phyloP scores from a whole-genome alignment of 1,139 yeast genomes.

The Hanseniaspora gamundiae region DNA sequence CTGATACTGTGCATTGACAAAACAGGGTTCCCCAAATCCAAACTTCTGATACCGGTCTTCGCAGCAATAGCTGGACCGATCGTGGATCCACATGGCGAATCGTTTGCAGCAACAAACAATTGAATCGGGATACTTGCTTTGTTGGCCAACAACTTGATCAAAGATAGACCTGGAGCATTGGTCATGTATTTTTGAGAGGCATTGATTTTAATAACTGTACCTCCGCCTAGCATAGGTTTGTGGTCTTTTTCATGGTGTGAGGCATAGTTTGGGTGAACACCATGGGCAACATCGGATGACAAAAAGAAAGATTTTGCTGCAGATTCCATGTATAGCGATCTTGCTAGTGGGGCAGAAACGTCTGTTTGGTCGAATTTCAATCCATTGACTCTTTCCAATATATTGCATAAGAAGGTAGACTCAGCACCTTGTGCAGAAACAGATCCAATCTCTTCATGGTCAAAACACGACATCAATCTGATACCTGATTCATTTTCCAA shows the following conservation, averaged over 20 bases:
- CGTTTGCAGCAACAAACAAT: conserved; percentile 81
- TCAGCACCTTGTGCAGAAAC: conserved; percentile 94
- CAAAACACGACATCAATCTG: conserved; percentile 68
- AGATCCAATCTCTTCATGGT: conserved; percentile 94
- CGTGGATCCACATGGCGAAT: conserved; percentile 91
- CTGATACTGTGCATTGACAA: conserved; percentile 92
- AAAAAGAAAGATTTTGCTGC: conserved; percentile 76
- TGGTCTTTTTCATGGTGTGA: conserved; percentile 65
- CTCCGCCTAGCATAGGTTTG: conserved; percentile 70
- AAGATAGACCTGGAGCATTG: conserved; percentile 77
- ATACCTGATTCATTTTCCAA: conserved; percentile 42
- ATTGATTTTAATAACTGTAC: conserved; percentile 87
- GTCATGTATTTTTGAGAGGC: conserved; percentile 95
- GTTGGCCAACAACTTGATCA: conserved; percentile 63
- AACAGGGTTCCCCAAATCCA: conserved; percentile 91
- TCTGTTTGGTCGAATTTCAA: conserved; percentile 30
- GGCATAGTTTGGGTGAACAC: conserved; percentile 85
- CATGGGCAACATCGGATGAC: conserved; percentile 96
- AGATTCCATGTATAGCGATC: conserved; percentile 40
- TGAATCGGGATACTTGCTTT: conserved; percentile 57
- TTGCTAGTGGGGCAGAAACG: conserved; percentile 17
- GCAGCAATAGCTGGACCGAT: conserved; percentile 92
- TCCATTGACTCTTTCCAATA: conserved; percentile 52
- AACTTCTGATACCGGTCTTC: conserved; percentile 75
- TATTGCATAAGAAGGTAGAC: conserved; percentile 76